Base-by-base conservation (phyloP, 2,329 filamentous ascomycete species). In the Penicillium nordicum region DNA sequence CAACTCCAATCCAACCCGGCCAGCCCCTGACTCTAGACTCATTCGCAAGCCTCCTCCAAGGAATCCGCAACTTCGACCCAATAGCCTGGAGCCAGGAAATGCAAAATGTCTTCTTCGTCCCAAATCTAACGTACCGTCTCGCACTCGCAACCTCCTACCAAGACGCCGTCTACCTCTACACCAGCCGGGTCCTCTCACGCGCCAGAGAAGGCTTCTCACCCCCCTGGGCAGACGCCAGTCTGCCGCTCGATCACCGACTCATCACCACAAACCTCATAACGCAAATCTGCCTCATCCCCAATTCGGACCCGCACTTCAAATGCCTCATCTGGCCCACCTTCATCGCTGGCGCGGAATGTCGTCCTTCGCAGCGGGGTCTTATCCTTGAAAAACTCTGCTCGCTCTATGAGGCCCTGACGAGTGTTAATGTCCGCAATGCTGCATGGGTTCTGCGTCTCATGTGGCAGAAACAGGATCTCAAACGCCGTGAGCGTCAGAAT, bases 111-210 rank as follows among this genome's bases (percentile, higher is more conserved):
- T 63, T 67, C 37, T 82, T 79, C 68, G 78, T 83, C 27, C 66
- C 74, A 1, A 74, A 78, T 16, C 69, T 83, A 12, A 73, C 77
- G 46, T 70, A 74, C 59, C 79, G 78, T 50, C 77, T 84, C 49
- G 73, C 74, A 50, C 77, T 82, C 1, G 82, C 74, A 29, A 68
- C 65, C 45, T 63, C 71, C 51, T 75, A 74, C 62, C 71, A 75
- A 60, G 67, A 70, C 25, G 68, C 72, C 41, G 72, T 76, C 45
- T 74, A 75, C 55, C 70, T 76, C 30, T 76, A 76, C 55, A 70
- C 73, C 12, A 72, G 70, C 45, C 68, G 73, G 9, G 72, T 75
- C 2, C 69, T 76, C 50, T 73, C 72, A 30, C 69, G 67, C 5
- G 57, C 67, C 4, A 64, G 68, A 9, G 48, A 64, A 21, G 66